These are phyloP conservation scores for Annona squamosa DNA, from an alignment of 164 flowering plant genomes.

Conservation along the genomic window DNA sequence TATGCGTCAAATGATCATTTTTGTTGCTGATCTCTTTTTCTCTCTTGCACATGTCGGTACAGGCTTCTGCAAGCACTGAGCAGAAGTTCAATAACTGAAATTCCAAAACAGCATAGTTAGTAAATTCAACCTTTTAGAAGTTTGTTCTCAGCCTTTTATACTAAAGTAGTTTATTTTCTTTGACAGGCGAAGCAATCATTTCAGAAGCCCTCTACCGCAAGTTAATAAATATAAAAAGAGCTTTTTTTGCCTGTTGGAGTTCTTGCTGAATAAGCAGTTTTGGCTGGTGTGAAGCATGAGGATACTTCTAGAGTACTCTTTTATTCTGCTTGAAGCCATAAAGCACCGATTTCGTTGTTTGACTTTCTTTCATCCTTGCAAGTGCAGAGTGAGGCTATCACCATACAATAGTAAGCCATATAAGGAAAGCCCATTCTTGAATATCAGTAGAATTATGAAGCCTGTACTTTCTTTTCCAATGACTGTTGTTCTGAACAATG, in stretches of 20 bases:
- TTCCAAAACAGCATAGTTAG: neutral
- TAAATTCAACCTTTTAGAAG: neutral
- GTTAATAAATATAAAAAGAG: constrained; percentile 31
- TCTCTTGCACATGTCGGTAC: constrained; percentile 14
- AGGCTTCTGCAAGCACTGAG: constrained; percentile 70
- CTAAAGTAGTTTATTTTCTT: neutral
- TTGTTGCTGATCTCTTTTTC: no score
- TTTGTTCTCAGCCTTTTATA: constrained; percentile 7
- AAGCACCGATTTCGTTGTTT: neutral
- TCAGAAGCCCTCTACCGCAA: neutral
- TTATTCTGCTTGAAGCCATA: neutral
- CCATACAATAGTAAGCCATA: neutral
- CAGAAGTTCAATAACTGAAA: constrained; percentile 57
- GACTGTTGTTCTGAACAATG: neutral
- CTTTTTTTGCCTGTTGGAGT: constrained; percentile 15
- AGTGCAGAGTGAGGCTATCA: neutral
- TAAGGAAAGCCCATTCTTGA: neutral
- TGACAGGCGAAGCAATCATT: neutral
- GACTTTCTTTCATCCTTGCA: neutral
- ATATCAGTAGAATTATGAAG: neutral
- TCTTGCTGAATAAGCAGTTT: constrained; percentile 36
- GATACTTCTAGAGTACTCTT: neutral
- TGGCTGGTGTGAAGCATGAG: constrained; percentile 20
- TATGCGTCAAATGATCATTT: no score
- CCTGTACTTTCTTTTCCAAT: neutral